Conservation (phyloP, 2,329 filamentous ascomycete species). For the Scortechinia acanthostroma region DNA sequence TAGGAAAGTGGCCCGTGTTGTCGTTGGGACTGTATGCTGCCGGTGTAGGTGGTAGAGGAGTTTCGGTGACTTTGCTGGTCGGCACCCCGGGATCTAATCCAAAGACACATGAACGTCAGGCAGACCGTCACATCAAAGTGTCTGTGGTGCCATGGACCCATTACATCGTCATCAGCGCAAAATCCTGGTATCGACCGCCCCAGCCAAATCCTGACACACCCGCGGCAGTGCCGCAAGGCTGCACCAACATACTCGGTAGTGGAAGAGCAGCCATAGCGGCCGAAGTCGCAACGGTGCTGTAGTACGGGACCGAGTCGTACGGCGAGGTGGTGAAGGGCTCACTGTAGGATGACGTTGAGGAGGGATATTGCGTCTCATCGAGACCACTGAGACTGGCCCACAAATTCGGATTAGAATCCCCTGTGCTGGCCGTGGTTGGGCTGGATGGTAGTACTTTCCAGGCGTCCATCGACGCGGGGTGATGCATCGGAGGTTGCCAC, state of each 20-base stretch:
- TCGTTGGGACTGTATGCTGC: too few relatives aligned
- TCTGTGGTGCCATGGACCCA: not conserved
- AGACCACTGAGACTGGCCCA: slow-evolving; percentile 74
- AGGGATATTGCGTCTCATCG: slow-evolving; percentile 69
- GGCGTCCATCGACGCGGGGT: slow-evolving; percentile 4
- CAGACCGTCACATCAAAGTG: not conserved
- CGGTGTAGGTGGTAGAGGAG: too few relatives aligned
- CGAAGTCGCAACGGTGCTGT: slow-evolving; percentile 31
- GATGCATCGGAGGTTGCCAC: slow-evolving; percentile 7
- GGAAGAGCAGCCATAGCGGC: slow-evolving; percentile 72
- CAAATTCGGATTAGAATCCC: slow-evolving; percentile 52
- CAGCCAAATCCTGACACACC: slow-evolving; percentile 77
- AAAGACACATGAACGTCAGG: not conserved
- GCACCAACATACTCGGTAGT: slow-evolving; percentile 78
- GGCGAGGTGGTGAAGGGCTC: slow-evolving; percentile 70
- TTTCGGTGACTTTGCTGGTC: too few relatives aligned
- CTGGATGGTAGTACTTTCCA: slow-evolving; percentile 19
- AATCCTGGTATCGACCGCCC: slow-evolving; percentile 75
- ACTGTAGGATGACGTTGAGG: slow-evolving; percentile 73
- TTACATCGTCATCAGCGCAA: slow-evolving; percentile 32
- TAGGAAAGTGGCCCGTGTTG: too few relatives aligned
- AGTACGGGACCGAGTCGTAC: slow-evolving; percentile 66
- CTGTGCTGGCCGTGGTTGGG: slow-evolving; percentile 66
- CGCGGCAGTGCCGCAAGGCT: slow-evolving; percentile 56
- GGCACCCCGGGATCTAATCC: not conserved